Evolutionary conservation across 345 rosid genomes (phyloP), one percentile per base, ranked within the genome.

Genomic region (Euphorbia tirucalli): DNA sequence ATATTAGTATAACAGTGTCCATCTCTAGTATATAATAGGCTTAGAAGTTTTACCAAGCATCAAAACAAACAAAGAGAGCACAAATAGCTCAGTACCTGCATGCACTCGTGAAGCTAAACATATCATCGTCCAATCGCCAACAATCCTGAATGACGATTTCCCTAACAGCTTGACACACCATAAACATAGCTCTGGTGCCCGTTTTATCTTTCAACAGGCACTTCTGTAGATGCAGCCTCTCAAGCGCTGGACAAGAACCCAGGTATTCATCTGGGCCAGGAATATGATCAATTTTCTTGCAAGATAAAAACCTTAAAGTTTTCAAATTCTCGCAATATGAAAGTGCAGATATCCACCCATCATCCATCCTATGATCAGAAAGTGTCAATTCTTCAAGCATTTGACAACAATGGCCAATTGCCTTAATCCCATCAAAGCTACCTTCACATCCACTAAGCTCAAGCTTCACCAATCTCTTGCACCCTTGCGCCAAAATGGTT

Each of bases 311-410:
- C 82, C 78, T 91, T 82, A 96, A 77, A 50, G 91, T 91, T 85
- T 96, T 96, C 83, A 96, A 79, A 85, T 96, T 96, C 78, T 83
- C 93, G 35, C 96, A 93, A 59, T 87, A 96, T 0, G 86, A 74
- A 58, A 96, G 87, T 18, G 86, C 99, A 41, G 85, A 89, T 83
- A 93, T 57, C 99, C 99, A 96, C 1, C 99, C 98, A 35, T 81
- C 85, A 61, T 89, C 98, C 99, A 96, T 91, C 79, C 87, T 80
- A 73, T 96, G 98, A 88, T 93, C 91, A 73, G 74, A 80, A 66
- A 96, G 68, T 21, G 88, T 83, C 77, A 96, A 80, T 60, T 96
- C 98, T 83, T 93, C 99, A 2, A 93, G 90, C 99, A 96, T 91
- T 71, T 87, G 93, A 71, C 99, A 96, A 63, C 98, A 93, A 74